Evolutionary conservation across 192 early-diverging fungal species (phyloP).

Genomic region (Rhizophagus sp.): DNA sequence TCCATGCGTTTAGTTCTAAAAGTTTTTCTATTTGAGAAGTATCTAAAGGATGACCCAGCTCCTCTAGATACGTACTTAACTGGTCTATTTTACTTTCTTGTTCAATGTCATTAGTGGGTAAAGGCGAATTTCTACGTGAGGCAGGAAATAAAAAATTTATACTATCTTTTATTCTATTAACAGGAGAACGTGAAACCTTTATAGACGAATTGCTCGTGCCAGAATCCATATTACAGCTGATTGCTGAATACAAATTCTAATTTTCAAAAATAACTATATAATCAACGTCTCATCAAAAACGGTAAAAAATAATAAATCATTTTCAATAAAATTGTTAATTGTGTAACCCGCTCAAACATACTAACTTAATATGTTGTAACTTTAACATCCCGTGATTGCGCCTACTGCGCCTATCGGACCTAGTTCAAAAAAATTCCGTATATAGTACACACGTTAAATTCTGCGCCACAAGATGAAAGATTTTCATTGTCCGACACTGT

Average conservation of each 20-base stretch:
- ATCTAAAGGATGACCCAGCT: conserved; percentile 28
- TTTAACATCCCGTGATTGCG: no score
- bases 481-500: no score
- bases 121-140: background rate
- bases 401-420: no score
- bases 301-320: no score
- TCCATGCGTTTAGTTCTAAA: conserved; percentile 39
- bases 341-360: no score
- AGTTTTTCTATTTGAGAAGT: conserved; percentile 10
- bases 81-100: conserved; percentile 30
- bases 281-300: no score
- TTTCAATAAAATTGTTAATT: no score
- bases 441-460: no score
- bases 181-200: background rate
- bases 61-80: conserved; percentile 18
- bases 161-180: background rate
- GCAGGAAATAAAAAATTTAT: background rate
- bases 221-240: background rate
- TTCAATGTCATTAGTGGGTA: background rate
- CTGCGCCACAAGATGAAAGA: no score
- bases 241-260: background rate
- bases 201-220: background rate
- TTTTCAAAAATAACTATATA: no score
- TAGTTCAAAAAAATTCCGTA: no score
- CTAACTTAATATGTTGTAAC: no score